Evolutionary conservation across 2,329 filamentous ascomycete species (phyloP), one percentile per base, ranked within the genome.

Genomic region (Ophiostoma populinum): DNA sequence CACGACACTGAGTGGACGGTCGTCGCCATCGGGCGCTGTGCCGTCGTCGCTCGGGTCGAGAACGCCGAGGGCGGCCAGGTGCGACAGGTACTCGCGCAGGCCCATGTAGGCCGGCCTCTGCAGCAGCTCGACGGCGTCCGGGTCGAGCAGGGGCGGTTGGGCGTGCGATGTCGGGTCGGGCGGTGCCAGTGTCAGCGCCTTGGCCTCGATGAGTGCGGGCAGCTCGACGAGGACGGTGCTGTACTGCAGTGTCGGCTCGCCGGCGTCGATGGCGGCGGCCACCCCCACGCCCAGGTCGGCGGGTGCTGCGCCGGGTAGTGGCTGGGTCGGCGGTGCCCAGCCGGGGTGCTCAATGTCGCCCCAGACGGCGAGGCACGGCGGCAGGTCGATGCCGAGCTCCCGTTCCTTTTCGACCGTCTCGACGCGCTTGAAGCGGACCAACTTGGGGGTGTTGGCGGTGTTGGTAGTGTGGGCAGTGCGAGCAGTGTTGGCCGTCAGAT

Each of bases 161-260:
- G 49, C 47, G 24, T 47, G 47, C 13, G 57, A 59, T 22, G 48
- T 53, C 24, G 52, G 58, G 43, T 57, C 62, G 1, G 63, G 60
- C 20, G 76, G 82, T 1, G 80, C 82, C 24, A 93, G 67, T 0
- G 81, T 85, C n/a, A 94, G 72, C 1, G 85, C 87, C 53, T 87
- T 87, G 8, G 82, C 87, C 58, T 95, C 87, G 42, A 95, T 80
- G 19, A 95, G 65, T 49, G 92, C 78, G 2, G 86, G 82, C 17
- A 98, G 63, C 54, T 95, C 87, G 24, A 69, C 65, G 13, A 94
- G 63, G 17, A 98, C 82, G 2, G 74, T 73, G 46, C 65, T 67
- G 54, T 92, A 95, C 43, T 92, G 75, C n/a, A 95, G 57, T 48
- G 82, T 73, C 5, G 82, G 75, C 13, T 90, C 58, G 49, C 90